These are phyloP conservation scores for Nakataea oryzae DNA, from an alignment of 2,329 filamentous ascomycete genomes.

Conservation along the genomic window DNA sequence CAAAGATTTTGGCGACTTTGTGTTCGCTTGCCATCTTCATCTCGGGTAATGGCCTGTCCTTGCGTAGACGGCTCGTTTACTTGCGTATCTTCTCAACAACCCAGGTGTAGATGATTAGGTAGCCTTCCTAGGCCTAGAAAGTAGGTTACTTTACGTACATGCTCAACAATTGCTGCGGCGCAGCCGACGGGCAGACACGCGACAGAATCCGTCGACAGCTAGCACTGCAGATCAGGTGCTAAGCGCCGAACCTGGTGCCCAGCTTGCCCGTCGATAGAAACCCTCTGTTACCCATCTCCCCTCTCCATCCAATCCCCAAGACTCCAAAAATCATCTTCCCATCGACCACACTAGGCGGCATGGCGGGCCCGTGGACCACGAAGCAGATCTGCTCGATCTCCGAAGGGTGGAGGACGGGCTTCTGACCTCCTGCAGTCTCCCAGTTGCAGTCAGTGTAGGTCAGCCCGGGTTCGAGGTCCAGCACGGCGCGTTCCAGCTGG, in stretches of 20 bases:
- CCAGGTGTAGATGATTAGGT: neutral
- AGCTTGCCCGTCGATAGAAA: conserved; percentile 81
- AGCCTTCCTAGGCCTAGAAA: no score
- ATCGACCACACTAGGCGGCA: conserved; percentile 23
- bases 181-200: no score
- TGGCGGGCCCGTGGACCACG: conserved; percentile 37
- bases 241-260: conserved; percentile 32
- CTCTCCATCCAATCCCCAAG: conserved; percentile 78
- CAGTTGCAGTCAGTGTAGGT: conserved; percentile 47
- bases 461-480: conserved; percentile 43
- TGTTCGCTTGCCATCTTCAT: neutral
- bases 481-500: conserved; percentile 57
- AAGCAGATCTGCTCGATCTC: conserved; percentile 60
- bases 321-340: conserved; percentile 57
- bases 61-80: no score
- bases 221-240: neutral
- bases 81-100: neutral
- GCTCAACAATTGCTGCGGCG: no score
- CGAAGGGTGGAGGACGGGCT: conserved; percentile 48
- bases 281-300: conserved; percentile 80
- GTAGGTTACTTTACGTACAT: no score
- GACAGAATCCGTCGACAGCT: neutral
- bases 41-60: neutral
- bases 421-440: conserved; percentile 22
- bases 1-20: neutral